A percentile compares a stretch with the other conserved stretches of the same genome.
Conservation (phyloP, 140 eudicot genomes). For the Bidens hawaiensis region DNA sequence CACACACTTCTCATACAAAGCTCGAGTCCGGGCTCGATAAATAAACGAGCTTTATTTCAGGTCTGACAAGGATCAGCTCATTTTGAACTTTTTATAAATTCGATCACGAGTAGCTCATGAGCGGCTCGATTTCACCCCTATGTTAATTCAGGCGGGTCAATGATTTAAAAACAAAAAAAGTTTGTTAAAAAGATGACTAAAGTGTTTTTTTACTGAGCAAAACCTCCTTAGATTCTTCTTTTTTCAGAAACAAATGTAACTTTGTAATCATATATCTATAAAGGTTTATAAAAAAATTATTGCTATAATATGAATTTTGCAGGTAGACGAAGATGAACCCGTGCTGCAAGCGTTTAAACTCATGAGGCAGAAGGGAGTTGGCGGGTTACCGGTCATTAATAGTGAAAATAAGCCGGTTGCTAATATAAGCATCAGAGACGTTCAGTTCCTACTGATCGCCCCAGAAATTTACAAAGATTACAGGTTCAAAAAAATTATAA, state of each 20-base stretch:
- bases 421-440: conserved; percentile 78
- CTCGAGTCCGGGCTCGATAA: too few species aligned
- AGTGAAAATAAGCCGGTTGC: conserved; percentile 60
- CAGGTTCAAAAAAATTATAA: conserved; percentile 28
- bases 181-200: not conserved
- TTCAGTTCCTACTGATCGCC: conserved; percentile 75
- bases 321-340: conserved; percentile 89
- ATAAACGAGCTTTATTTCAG: too few species aligned
- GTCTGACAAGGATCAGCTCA: too few species aligned
- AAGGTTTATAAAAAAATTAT: not conserved
- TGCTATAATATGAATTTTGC: not conserved
- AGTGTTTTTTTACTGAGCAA: not conserved
- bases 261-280: not conserved
- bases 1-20: too few species aligned
- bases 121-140: too few species aligned
- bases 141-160: not conserved
- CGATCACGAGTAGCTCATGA: too few species aligned
- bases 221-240: not conserved
- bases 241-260: not conserved
- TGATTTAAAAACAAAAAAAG: not conserved
- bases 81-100: too few species aligned
- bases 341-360: conserved; percentile 86
- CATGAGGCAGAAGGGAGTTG: conserved; percentile 80
- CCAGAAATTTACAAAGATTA: conserved; percentile 80
- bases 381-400: conserved; percentile 81